Evolutionary conservation across 768 basidiomycete species (phyloP), one percentile per base, ranked within the genome.

Genomic region (Suillus brevipes): DNA sequence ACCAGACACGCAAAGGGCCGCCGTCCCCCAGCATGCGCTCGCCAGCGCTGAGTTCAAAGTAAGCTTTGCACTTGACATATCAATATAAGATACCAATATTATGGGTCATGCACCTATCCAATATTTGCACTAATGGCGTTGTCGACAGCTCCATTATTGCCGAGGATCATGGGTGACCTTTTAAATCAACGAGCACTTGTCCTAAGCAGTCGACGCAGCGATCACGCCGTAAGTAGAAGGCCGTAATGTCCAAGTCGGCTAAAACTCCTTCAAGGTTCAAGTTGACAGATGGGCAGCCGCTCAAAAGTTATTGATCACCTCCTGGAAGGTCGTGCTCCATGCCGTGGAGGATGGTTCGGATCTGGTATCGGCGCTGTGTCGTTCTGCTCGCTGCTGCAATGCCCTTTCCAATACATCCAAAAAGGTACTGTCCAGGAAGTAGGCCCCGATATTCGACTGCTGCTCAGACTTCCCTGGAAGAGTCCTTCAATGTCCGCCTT

Each of bases 1-100:
- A 72, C 65, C 68, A 71, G 20, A 77, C 72, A 50, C 74, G 70
- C 60, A 75, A 74, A 2, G 12, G 23, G 31, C 31, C 31, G 66
- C 69, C 2, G 68, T 37, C 1, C 6, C 65, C 36, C 9, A 73
- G 71, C 6, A 75, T 55, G 31, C 38, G 20, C 71, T 69, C 9
- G 20, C n/a, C 23, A 25, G 28, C n/a, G 47, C 43, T 49, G 20
- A 18, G 49, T 38, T 38, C 37, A 38, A 38, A 37, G 37, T 38
- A 37, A 57, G 14, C n/a, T 25, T 5, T 20, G 4, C 37, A 16
- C 56, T 36, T 38, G 13, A 13, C n/a, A 23, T 31, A 31, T 31
- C 4, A 4, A 25, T 6, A 7, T 28, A 52, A 7, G 23, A 37
- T 9, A 37, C 23, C 16, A 28, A 62, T n/a, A 34, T 36, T 16